phyloP scores from a whole-genome alignment of 352 stramenopile genomes.

The Phytophthora megakarya region DNA sequence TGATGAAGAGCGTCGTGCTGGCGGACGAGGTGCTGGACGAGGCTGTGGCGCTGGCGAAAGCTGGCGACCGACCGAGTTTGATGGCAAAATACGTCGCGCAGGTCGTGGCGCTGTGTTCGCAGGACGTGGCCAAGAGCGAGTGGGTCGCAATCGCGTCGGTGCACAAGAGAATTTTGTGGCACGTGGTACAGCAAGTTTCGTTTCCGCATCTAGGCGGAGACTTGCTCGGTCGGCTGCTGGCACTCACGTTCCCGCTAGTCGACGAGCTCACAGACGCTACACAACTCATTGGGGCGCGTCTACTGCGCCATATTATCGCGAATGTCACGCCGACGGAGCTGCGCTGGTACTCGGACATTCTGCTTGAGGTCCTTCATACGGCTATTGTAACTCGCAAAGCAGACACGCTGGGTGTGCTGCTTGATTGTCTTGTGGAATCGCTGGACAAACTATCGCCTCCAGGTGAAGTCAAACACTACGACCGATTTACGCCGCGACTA shows the following conservation, averaged over 20 bases:
- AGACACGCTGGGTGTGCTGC: slow-evolving; percentile 55
- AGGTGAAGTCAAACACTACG: slow-evolving; percentile 64
- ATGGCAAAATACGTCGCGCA: slow-evolving; percentile 41
- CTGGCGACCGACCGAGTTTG: slow-evolving; percentile 13
- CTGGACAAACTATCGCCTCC: slow-evolving; percentile 69
- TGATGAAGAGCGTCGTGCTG: slow-evolving; percentile 30
- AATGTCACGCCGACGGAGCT: slow-evolving; percentile 77
- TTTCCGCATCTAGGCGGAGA: slow-evolving; percentile 70
- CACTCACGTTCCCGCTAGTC: slow-evolving; percentile 79
- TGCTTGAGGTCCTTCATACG: slow-evolving; percentile 73
- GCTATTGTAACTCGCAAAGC: slow-evolving; percentile 66
- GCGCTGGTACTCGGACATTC: slow-evolving; percentile 79
- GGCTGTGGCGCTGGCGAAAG: slow-evolving; percentile 24
- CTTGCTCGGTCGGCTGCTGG: slow-evolving; percentile 70
- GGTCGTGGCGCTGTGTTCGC: slow-evolving; percentile 51
- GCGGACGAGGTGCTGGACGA: slow-evolving; percentile 29
- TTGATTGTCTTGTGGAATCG: slow-evolving; percentile 59
- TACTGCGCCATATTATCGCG: slow-evolving; percentile 66
- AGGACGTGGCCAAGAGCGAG: slow-evolving; percentile 66
- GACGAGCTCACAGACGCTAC: slow-evolving; percentile 72
- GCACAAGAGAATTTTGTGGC: slow-evolving; percentile 64
- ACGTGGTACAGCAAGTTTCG: slow-evolving; percentile 55
- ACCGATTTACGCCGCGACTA: slow-evolving; percentile 68
- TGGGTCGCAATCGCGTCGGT: slow-evolving; percentile 56
- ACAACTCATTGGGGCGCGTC: slow-evolving; percentile 59